Percentiles rank a stretch among this genome's conserved stretches.
Evolutionary conservation across 2,329 filamentous ascomycete genomes (phyloP).

Genomic region (Diplocarpon rosae): DNA sequence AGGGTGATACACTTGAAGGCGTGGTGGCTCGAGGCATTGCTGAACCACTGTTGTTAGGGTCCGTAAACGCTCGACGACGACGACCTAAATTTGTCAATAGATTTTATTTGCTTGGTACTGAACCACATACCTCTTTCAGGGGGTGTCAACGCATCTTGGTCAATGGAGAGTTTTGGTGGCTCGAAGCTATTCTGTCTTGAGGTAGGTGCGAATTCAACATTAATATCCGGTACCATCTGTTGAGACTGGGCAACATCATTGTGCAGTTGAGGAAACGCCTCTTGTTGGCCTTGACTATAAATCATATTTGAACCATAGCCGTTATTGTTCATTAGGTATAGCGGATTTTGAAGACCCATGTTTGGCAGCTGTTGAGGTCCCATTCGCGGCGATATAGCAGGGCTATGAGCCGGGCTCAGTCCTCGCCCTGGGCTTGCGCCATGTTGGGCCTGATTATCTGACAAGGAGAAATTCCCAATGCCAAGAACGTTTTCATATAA

Average conservation of each 20-base stretch:
- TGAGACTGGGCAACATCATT: constrained; percentile 57
- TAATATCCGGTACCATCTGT: constrained; percentile 83
- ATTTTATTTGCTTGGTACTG: neutral
- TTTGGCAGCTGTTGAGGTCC: constrained; percentile 45
- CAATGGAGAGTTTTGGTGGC: constrained; percentile 48
- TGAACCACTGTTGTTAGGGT: constrained; percentile 24
- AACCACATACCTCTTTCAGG: constrained; percentile 52
- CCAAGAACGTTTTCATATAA: constrained; percentile 70
- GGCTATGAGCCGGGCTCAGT: constrained; percentile 69
- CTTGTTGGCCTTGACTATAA: constrained; percentile 37
- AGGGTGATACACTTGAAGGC: constrained; percentile 44
- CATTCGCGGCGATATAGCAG: constrained; percentile 53
- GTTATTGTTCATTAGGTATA: constrained; percentile 36
- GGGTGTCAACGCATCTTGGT: constrained; percentile 73
- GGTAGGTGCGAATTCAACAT: constrained; percentile 81
- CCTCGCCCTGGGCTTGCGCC: constrained; percentile 55
- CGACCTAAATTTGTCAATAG: constrained; percentile 23
- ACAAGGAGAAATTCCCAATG: constrained; percentile 72
- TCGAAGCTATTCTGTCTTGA: constrained; percentile 56
- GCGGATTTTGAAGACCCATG: constrained; percentile 33
- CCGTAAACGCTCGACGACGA: constrained; percentile 27
- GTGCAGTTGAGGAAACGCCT: constrained; percentile 36
- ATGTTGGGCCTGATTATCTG: constrained; percentile 45
- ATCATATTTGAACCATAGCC: constrained; percentile 38
- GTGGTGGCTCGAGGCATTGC: constrained; percentile 37